A percentile compares a stretch with the other conserved stretches of the same genome.
Evolutionary conservation across 805 yeast genomes (phyloP).

Genomic region (Yarrowia sp.): DNA sequence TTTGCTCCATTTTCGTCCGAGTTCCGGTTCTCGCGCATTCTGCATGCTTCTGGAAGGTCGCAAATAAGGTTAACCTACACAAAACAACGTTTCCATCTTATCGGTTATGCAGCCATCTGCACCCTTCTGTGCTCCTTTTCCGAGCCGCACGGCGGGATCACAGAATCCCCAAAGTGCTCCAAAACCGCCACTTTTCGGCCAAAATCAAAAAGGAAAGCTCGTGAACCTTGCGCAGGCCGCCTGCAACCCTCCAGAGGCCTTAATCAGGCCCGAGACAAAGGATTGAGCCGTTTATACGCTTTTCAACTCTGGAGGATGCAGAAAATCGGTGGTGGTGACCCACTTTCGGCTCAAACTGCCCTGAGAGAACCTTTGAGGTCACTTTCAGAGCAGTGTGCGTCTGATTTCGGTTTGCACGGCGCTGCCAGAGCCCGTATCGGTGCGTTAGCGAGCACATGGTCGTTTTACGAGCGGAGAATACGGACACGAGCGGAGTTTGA

Average conservation of each 20-base stretch:
- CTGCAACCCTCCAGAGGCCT: background rate
- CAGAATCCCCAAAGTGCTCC: background rate
- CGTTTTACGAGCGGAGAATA: background rate
- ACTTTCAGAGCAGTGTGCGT: background rate
- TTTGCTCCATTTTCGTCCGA: too few relatives aligned
- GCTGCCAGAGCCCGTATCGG: background rate
- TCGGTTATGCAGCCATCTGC: constrained; percentile 12
- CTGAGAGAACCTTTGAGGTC: background rate
- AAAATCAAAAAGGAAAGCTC: background rate
- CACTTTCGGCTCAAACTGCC: constrained; percentile 10
- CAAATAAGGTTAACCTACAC: background rate
- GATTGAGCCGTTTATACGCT: background rate
- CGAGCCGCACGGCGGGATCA: constrained; percentile 25
- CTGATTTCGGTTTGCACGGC: background rate
- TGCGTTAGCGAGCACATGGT: background rate
- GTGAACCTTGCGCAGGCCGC: background rate
- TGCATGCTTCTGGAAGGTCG: background rate
- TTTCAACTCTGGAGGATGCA: background rate
- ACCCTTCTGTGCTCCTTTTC: background rate
- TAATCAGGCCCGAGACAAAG: background rate
- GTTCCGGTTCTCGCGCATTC: too few relatives aligned
- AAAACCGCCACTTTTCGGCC: background rate
- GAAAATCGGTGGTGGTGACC: background rate
- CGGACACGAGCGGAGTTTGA: too few relatives aligned
- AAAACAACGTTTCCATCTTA: background rate